Percentiles rank a stretch among this genome's conserved stretches.
These are phyloP conservation scores for Sugiyamaella grinbergsii DNA, from an alignment of 1,139 yeast species.

Conservation along the genomic window DNA sequence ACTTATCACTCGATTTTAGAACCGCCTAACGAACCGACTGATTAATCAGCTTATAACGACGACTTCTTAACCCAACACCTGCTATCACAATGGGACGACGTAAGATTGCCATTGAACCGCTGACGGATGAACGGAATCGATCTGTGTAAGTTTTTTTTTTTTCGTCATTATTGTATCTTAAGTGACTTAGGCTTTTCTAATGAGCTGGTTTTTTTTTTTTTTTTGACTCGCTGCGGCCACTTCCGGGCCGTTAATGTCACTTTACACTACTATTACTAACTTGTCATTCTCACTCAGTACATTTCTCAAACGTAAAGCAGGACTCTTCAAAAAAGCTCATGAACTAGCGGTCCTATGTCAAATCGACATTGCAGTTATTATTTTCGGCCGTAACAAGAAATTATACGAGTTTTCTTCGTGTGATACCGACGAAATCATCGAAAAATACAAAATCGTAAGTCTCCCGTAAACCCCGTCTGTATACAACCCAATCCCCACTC, in stretches of 20 bases:
- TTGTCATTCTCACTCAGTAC: slow-evolving; percentile 47
- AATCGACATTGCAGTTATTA: slow-evolving; percentile 88
- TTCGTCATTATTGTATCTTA: no score
- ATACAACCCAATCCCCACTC: no score
- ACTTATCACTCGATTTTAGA: no score
- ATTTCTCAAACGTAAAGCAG: slow-evolving; percentile 91
- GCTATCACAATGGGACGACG: slow-evolving; percentile 84
- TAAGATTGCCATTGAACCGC: slow-evolving; percentile 90
- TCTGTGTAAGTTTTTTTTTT: slow-evolving; percentile 43
- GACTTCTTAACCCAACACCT: no score
- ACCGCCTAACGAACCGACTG: no score
- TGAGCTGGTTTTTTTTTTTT: no score
- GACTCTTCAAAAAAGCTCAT: slow-evolving; percentile 93
- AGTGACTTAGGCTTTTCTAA: no score
- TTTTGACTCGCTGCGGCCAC: no score
- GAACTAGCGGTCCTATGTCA: slow-evolving; percentile 91
- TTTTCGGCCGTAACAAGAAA: slow-evolving; percentile 80
- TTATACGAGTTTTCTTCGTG: slow-evolving; percentile 81
- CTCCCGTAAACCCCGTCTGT: slow-evolving; percentile 5
- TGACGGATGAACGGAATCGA: slow-evolving; percentile 84
- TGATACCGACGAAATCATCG: slow-evolving; percentile 62
- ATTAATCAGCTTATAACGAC: no score
- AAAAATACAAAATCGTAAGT: slow-evolving; percentile 51
- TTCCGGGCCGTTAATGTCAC: no score
- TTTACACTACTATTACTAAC: slow-evolving; percentile 18